A percentile compares a stretch with the other conserved stretches of the same genome.
phyloP scores from a whole-genome alignment of 2,329 filamentous ascomycete species.

The Venturia effusa region DNA sequence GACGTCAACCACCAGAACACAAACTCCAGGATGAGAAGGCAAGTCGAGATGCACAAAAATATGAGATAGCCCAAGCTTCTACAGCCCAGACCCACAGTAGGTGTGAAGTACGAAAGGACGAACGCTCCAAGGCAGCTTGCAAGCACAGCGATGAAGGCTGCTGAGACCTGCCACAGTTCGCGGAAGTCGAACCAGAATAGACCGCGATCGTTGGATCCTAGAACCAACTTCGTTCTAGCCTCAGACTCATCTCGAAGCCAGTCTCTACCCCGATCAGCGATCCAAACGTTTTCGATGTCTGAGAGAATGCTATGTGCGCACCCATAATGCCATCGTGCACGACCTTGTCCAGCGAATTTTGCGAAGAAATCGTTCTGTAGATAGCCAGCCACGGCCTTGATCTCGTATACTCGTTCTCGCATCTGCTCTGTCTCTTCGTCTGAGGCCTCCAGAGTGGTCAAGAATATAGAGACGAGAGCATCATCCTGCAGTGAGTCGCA shows the following conservation, averaged over 20 bases:
- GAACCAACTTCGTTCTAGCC: slow-evolving; percentile 10
- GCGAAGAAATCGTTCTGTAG: slow-evolving; percentile 10
- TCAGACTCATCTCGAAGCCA: slow-evolving; percentile 10
- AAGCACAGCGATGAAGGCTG: slow-evolving; percentile 5
- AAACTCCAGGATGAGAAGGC: slow-evolving; percentile 9
- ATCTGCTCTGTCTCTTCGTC: slow-evolving; percentile 6
- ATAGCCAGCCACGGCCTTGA: background rate
- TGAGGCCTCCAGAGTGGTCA: background rate
- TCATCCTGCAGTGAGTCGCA: slow-evolving; percentile 10
- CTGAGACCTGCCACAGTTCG: slow-evolving; percentile 11
- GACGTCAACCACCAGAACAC: slow-evolving; percentile 9
- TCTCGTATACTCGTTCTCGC: slow-evolving; percentile 7
- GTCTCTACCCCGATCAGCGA: slow-evolving; percentile 10
- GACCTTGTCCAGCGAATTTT: slow-evolving; percentile 12
- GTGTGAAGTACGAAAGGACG: slow-evolving; percentile 11
- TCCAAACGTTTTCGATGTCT: slow-evolving; percentile 12
- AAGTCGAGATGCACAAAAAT: background rate
- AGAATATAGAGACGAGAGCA: background rate
- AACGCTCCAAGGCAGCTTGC: slow-evolving; percentile 10
- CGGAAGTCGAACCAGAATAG: slow-evolving; percentile 12
- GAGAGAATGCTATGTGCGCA: slow-evolving; percentile 11
- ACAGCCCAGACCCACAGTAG: slow-evolving; percentile 12
- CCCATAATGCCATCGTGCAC: slow-evolving; percentile 12
- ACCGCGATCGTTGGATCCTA: slow-evolving; percentile 7
- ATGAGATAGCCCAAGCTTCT: slow-evolving; percentile 11